Conservation (phyloP, 129 eudicot genomes). For the Flaveria sonorensis region DNA sequence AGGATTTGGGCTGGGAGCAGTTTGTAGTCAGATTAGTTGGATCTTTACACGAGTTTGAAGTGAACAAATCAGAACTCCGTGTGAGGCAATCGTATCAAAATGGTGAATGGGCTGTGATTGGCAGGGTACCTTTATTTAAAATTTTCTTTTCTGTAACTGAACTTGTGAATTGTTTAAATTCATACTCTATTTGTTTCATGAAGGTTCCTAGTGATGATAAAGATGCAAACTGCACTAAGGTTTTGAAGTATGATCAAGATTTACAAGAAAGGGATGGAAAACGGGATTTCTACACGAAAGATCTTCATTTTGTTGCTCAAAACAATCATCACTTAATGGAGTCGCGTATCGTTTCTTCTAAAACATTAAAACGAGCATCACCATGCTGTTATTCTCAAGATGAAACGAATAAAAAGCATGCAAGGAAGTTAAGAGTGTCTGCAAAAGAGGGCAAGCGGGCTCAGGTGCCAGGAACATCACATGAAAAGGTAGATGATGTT, state of each 20-base stretch:
- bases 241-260: conserved; percentile 7
- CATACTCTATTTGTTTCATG: neutral
- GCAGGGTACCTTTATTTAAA: conserved; percentile 52
- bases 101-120: conserved; percentile 62
- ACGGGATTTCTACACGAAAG: conserved; percentile 26
- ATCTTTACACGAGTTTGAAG: conserved; percentile 41
- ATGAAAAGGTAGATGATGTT: conserved; percentile 43
- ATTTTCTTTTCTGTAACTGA: conserved; percentile 18
- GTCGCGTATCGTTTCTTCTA: conserved; percentile 32
- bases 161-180: conserved; percentile 16
- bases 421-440: conserved; percentile 6
- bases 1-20: conserved; percentile 39
- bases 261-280: conserved; percentile 11
- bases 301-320: conserved; percentile 15
- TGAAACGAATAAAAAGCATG: neutral
- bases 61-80: conserved; percentile 46
- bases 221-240: conserved; percentile 4
- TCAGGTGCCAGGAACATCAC: conserved; percentile 15
- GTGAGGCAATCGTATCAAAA: conserved; percentile 71
- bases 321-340: conserved; percentile 28
- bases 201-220: conserved; percentile 23
- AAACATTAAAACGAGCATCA: conserved; percentile 47
- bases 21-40: conserved; percentile 72
- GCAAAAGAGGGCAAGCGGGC: conserved; percentile 42
- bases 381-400: conserved; percentile 39